Conservation (phyloP, 768 basidiomycete species). For the Lentinus tigrinus region DNA sequence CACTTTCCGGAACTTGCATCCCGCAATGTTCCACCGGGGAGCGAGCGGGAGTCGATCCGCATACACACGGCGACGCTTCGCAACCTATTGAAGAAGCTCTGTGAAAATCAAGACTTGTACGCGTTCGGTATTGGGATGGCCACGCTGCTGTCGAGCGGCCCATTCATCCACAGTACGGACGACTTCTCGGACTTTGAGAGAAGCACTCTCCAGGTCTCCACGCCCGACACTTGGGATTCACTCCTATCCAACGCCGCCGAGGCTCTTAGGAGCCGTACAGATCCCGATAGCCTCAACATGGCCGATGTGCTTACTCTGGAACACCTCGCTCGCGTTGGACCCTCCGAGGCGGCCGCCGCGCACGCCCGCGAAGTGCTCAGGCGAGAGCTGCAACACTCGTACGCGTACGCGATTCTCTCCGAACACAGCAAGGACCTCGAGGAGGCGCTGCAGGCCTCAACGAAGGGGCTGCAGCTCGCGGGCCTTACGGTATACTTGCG, state of each 20-base stretch:
- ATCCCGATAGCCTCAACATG: background rate
- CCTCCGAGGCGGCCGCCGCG: too few relatives aligned
- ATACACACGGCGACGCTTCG: background rate
- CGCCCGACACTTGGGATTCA: background rate
- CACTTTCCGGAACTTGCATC: background rate
- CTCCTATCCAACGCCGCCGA: background rate
- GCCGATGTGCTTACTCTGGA: background rate
- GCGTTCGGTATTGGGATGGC: background rate
- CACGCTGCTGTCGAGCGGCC: background rate
- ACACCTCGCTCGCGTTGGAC: background rate
- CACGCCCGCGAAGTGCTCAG: too few relatives aligned
- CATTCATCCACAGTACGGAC: background rate
- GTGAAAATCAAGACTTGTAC: background rate
- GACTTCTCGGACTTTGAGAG: background rate
- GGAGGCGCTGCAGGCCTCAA: too few relatives aligned
- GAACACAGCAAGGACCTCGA: too few relatives aligned
- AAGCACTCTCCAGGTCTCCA: background rate
- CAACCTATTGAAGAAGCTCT: background rate
- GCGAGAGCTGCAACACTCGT: too few relatives aligned
- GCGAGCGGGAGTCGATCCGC: background rate
- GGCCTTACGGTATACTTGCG: too few relatives aligned
- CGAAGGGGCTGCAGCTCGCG: too few relatives aligned
- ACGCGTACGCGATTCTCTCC: too few relatives aligned
- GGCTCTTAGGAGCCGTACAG: background rate
- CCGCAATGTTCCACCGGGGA: background rate